Base-by-base conservation (phyloP, 192 early-diverging fungal species). In the Allomyces macrogynus region DNA sequence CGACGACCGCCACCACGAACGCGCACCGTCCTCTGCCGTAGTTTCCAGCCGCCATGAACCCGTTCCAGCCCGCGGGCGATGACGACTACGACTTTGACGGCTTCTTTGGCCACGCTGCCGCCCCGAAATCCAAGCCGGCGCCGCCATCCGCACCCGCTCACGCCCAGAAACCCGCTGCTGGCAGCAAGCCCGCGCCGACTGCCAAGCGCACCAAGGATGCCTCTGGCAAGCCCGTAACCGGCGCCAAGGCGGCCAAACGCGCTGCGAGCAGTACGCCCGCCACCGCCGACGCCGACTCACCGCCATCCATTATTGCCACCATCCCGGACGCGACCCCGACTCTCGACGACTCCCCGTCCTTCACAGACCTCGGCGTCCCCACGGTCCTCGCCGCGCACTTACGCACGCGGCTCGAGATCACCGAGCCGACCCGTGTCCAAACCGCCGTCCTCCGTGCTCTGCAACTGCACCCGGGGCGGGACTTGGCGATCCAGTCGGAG, bases 401-500 rank as follows among this genome's bases (percentile, higher is more conserved):
- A 0, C 16, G 16, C 12, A 20, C 49, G 3, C 49, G 49, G 16
- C 49, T 57, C 12, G 49, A n/a, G 49, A 57, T 57, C 49, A 57
- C 49, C 16, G 49, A 14, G 3, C 49, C 49, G 49, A 57, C 49
- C 9, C 49, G 16, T 3, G 20, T 57, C 49, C 49, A 57, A n/a
- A 14, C 16, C 49, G 49, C 16, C 1, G 49, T 57, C 16, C 20
- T 20, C 9, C 49, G 49, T 3, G 12, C 49, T 0, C 16, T 57
- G 49, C 49, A 57, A 3, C 12, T 20, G 49, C 84, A 95, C 61
- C 87, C 82, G 40, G 95, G 93, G 49, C 85, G 90, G 64, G 91
- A 98, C 73, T 84, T 98, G 70, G 92, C 95, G 26, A 89, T 89
- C 64, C 81, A 89, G 66, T 89, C 90, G 20, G 81, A 86, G 68